Evolutionary conservation across 176 grass and related monocot genomes (phyloP), one percentile per base, ranked within the genome.

Genomic region (Carex myosuroides): DNA sequence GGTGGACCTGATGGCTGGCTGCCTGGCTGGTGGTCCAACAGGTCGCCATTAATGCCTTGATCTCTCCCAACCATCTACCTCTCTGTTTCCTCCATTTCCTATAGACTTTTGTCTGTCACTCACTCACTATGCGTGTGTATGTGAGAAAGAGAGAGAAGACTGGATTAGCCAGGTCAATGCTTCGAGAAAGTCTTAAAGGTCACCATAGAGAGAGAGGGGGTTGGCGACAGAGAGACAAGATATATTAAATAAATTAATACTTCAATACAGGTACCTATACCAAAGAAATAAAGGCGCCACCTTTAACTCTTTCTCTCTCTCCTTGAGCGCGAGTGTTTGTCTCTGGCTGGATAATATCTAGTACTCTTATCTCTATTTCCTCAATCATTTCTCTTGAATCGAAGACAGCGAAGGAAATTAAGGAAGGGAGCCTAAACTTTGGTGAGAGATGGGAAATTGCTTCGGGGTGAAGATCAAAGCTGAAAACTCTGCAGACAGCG

Each of bases 381-480:
- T 26, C 39, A 71, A 4, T 50, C 13, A 39, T 33, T 32, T 65
- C 33, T 66, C 21, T 66, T 67, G 33, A 67, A 46, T 60, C 9
- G 55, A 13, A 56, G 53, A 60, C 22, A 14, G 18, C 13, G 14
- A 79, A 8, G 54, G 52, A 54, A 56, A 79, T 13, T 56, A 63
- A 65, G 58, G 21, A 24, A n/a, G 16, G 32, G 57, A 81, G 32
- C 4, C 26, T 20, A n/a, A 64, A 66, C 22, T 82, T 82, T 24
- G 18, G 21, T 46, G 18, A 81, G 32, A 81, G 41, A 83, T 83
- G 80, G 80, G 80, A 30, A 83, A 83, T 52, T 83, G 80, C 60
- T 81, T 83, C 24, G 80, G 39, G 6, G 80, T 83, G 13, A 83
- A 66, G 80, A 83, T 83, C 46, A 83, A 83, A 68, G 80, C 80